phyloP scores from a whole-genome alignment of 164 flowering plant species.

The Pachysandra terminalis region DNA sequence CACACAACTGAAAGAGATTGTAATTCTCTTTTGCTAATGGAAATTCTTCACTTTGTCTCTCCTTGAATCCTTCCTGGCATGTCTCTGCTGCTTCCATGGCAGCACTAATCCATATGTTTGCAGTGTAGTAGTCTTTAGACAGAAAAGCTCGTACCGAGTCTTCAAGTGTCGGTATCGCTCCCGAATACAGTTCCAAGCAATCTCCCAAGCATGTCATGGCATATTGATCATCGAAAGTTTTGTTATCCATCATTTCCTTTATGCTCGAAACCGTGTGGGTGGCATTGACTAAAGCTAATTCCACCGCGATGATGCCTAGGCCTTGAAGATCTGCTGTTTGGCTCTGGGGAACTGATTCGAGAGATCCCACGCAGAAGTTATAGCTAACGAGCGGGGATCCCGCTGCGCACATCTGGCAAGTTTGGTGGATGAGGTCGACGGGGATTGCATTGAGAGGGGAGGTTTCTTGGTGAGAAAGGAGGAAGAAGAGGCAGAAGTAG shows the following conservation, averaged over 20 bases:
- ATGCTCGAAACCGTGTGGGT: background rate
- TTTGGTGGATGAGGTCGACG: background rate
- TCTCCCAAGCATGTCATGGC: constrained; percentile 15
- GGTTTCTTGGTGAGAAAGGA: constrained; percentile 4
- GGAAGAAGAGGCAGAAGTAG: constrained; percentile 7
- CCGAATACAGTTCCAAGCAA: constrained; percentile 31
- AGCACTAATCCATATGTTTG: constrained; percentile 22
- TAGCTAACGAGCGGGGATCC: background rate
- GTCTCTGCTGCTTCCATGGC: constrained; percentile 30
- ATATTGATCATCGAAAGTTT: constrained; percentile 5
- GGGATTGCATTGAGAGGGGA: background rate
- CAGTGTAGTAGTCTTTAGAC: constrained; percentile 2
- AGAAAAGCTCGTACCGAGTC: constrained; percentile 1
- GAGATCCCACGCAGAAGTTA: background rate
- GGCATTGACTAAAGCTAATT: background rate
- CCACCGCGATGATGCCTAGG: background rate
- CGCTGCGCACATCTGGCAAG: background rate
- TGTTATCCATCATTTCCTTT: background rate
- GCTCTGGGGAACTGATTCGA: background rate
- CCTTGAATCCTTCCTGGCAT: constrained; percentile 41
- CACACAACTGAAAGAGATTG: constrained; percentile 19
- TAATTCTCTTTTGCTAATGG: constrained; percentile 25
- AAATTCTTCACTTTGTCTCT: constrained; percentile 21
- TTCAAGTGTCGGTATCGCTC: constrained; percentile 10
- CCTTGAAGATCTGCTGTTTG: background rate